Evolutionary conservation across 768 basidiomycete species (phyloP).

Genomic region (Xerocomellus chrysenteron): DNA sequence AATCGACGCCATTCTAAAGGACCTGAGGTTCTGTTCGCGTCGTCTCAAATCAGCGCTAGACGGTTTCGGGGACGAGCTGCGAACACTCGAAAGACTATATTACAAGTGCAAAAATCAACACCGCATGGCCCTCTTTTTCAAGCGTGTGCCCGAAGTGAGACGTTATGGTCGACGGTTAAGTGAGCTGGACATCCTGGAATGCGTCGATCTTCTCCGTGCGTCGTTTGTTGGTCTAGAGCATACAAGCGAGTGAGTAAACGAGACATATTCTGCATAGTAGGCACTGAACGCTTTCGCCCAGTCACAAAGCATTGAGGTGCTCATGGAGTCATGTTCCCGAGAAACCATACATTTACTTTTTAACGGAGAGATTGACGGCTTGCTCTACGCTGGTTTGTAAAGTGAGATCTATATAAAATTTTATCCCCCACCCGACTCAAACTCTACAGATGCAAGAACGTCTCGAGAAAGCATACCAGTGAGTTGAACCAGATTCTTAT

Average conservation of each 20-base stretch:
- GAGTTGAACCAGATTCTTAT: conserved; percentile 14
- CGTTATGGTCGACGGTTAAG: conserved; percentile 35
- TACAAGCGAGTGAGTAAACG: conserved; percentile 24
- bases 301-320: conserved; percentile 52
- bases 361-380: conserved; percentile 36
- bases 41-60: conserved; percentile 46
- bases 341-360: conserved; percentile 30
- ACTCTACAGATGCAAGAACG: conserved; percentile 44
- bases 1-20: conserved; percentile 60
- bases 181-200: conserved; percentile 17
- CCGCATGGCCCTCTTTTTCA: conserved; percentile 56
- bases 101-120: conserved; percentile 81
- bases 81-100: conserved; percentile 63
- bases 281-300: conserved; percentile 23
- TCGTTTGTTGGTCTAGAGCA: conserved; percentile 29
- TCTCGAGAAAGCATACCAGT: conserved; percentile 56
- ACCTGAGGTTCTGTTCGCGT: conserved; percentile 54
- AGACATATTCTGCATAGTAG: not conserved
- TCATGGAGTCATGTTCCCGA: conserved; percentile 66
- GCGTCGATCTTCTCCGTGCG: conserved; percentile 26
- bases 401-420: conserved; percentile 32
- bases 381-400: conserved; percentile 45
- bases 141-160: conserved; percentile 57
- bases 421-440: not conserved
- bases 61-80: conserved; percentile 32